Conservation (phyloP, 768 basidiomycete species). For the Tricholoma saponaceum region DNA sequence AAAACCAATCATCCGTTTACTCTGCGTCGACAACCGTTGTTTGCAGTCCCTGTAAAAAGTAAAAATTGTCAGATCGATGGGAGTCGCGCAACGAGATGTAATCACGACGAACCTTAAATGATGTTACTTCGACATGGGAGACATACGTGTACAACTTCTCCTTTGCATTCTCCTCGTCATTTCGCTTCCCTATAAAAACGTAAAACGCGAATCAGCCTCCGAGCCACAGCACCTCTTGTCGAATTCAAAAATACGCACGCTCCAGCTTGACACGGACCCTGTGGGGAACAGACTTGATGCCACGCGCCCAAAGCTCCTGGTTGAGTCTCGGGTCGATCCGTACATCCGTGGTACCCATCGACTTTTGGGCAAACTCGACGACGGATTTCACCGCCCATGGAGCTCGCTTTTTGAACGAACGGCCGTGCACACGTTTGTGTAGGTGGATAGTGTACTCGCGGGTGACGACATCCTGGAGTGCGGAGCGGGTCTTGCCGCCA, state of each 20-base stretch:
- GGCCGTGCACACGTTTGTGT: constrained; percentile 90
- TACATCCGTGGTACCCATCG: constrained; percentile 95
- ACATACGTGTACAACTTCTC: constrained; percentile 97
- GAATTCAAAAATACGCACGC: constrained; percentile 51
- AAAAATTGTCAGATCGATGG: constrained; percentile 2
- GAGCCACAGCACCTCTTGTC: too few relatives aligned
- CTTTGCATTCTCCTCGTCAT: constrained; percentile 98
- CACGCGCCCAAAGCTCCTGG: constrained; percentile 91
- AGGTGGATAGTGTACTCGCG: constrained; percentile 99
- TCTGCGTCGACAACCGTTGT: constrained; percentile 79
- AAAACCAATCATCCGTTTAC: constrained; percentile 34
- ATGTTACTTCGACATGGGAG: constrained; percentile 67
- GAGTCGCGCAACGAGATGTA: not conserved
- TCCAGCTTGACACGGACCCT: constrained; percentile 91
- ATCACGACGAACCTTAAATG: constrained; percentile 72
- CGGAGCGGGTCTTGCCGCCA: constrained; percentile 88
- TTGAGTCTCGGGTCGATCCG: constrained; percentile 95
- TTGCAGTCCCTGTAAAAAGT: constrained; percentile 65
- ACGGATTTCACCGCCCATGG: constrained; percentile 96
- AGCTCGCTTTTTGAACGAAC: constrained; percentile 96
- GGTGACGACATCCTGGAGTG: constrained; percentile 96
- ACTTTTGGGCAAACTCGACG: constrained; percentile 84
- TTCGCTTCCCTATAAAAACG: constrained; percentile 75
- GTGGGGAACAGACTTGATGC: constrained; percentile 92
- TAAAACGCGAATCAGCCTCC: not conserved